These are phyloP conservation scores for Ceratocystis variospora DNA, from an alignment of 2,329 filamentous ascomycete genomes.

Conservation along the genomic window DNA sequence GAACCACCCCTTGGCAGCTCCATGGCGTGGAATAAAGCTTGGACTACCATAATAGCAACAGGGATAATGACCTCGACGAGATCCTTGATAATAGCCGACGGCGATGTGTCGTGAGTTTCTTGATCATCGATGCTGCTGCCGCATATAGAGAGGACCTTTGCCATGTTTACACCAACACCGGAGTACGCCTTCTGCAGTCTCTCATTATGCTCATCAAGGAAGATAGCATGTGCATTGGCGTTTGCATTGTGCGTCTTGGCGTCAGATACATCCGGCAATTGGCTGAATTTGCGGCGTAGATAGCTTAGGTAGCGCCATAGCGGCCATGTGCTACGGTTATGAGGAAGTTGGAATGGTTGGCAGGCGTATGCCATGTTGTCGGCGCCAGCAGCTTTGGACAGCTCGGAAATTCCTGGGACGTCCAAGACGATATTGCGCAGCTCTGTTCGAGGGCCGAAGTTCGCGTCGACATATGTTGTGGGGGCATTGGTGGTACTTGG, in stretches of 20 bases:
- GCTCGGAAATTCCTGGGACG: not conserved
- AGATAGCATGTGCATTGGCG: not conserved
- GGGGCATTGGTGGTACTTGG: not conserved
- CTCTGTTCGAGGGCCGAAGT: too few relatives aligned
- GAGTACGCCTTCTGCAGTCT: slow-evolving; percentile 12
- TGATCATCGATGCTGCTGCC: not conserved
- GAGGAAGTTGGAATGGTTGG: slow-evolving; percentile 12
- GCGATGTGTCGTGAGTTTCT: too few relatives aligned
- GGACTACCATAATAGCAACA: slow-evolving; percentile 8
- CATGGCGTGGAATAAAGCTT: slow-evolving; percentile 1
- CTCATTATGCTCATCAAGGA: not conserved
- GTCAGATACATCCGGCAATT: not conserved
- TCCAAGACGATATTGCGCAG: not conserved
- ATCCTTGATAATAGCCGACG: too few relatives aligned
- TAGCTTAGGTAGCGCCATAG: slow-evolving; percentile 18
- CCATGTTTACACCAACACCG: slow-evolving; percentile 1
- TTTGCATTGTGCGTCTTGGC: not conserved
- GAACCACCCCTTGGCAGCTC: not conserved
- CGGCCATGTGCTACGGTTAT: slow-evolving; percentile 9
- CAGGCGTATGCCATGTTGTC: slow-evolving; percentile 1
- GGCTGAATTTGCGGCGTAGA: slow-evolving; percentile 13
- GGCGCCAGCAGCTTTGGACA: not conserved
- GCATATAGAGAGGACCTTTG: not conserved
- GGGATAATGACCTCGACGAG: slow-evolving; percentile 10
- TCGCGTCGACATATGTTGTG: too few relatives aligned